A percentile compares a stretch with the other conserved stretches of the same genome.
Evolutionary conservation across 192 early-diverging fungal genomes (phyloP).

Genomic region (Chytriomyces confervae): DNA sequence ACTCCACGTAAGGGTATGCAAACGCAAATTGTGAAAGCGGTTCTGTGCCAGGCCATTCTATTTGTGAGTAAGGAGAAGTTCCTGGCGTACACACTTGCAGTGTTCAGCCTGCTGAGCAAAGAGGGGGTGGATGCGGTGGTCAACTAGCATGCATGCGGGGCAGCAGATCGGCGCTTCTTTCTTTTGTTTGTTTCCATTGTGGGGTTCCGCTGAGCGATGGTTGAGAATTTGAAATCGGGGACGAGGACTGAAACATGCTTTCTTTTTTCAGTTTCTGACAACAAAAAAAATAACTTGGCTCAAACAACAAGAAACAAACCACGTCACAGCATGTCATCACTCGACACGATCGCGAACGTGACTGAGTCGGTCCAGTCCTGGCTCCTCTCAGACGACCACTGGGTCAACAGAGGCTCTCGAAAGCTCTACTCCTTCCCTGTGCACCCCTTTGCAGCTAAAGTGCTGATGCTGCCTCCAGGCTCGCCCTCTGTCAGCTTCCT

Average conservation of each 20-base stretch:
- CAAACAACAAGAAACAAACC: not conserved
- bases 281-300: slow-evolving; percentile 2
- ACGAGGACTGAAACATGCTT: too few species aligned
- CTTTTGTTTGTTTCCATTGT: too few species aligned
- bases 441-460: not conserved
- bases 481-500: slow-evolving; percentile 16
- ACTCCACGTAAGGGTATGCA: slow-evolving; percentile 78
- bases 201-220: too few species aligned
- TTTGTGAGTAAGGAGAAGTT: slow-evolving; percentile 97
- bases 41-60: slow-evolving; percentile 96
- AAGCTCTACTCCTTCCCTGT: not conserved
- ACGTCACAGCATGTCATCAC: not conserved
- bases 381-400: slow-evolving; percentile 29
- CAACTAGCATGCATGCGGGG: not conserved
- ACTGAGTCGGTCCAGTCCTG: not conserved
- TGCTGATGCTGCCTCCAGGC: slow-evolving; percentile 6
- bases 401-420: slow-evolving; percentile 13
- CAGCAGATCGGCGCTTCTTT: too few species aligned
- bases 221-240: too few species aligned
- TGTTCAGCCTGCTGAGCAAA: slow-evolving; percentile 51
- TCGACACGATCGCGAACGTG: not conserved
- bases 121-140: not conserved
- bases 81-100: slow-evolving; percentile 69
- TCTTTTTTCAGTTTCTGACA: too few species aligned
- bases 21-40: slow-evolving; percentile 98